Base-by-base conservation (phyloP, 768 basidiomycete species). In the Cystobasidium onofrii region DNA sequence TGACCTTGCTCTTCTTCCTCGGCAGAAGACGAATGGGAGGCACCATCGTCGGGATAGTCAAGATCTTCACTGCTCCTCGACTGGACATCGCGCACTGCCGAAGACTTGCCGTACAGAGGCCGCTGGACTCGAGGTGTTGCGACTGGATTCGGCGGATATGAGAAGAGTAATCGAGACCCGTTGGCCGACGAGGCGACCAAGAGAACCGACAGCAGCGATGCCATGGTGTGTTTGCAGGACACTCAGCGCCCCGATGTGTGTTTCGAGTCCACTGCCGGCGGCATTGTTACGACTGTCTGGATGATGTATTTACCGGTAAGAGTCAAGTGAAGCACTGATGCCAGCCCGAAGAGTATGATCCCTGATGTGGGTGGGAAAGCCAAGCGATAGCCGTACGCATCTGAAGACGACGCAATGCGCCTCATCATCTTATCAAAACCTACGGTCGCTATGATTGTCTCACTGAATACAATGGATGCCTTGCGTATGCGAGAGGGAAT, bases 201-300 rank as follows among this genome's bases (percentile, higher is more conserved):
- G 15, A 79, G 20, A 27, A 79, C 20, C 25, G 78, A 76, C 10
- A 79, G 73, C 6, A 79, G 73, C 10, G 78, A 77, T 12, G 70
- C 55, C 76, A 75, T 69, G 18, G 33, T 39, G 54, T 15, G 31
- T 15, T 20, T 33, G 31, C 7, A 10, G 39, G 4, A 63, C 61
- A 6, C 39, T 39, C 46, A 50, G 46, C n/a, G 18, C 46, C 46
- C 9, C 20, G 46, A 3, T 39, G n/a, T n/a, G n/a, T n/a, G n/a
- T n/a, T n/a, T n/a, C n/a, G n/a, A n/a, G n/a, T n/a, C n/a, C n/a
- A n/a, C n/a, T n/a, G n/a, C n/a, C n/a, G n/a, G n/a, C n/a, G n/a
- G n/a, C n/a, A n/a, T n/a, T n/a, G n/a, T n/a, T n/a, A n/a, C n/a
- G n/a, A n/a, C n/a, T n/a, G n/a, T n/a, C n/a, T n/a, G n/a, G n/a